phyloP scores from a whole-genome alignment of 352 stramenopile species.

The Pythium utonaiense region DNA sequence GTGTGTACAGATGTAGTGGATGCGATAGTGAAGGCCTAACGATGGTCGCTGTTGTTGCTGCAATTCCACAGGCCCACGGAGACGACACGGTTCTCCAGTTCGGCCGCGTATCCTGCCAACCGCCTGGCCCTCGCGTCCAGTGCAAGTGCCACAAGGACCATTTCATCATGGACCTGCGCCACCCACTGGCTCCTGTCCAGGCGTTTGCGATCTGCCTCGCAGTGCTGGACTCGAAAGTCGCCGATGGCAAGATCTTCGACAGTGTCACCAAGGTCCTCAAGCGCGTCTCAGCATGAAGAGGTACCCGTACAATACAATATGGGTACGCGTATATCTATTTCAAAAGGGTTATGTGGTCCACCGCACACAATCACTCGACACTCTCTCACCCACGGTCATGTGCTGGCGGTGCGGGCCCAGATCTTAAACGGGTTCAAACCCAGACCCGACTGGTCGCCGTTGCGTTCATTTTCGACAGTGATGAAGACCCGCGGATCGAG shows the following conservation, averaged over 20 bases:
- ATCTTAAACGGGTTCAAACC: not conserved
- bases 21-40: not conserved
- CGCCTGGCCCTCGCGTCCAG: constrained; percentile 37
- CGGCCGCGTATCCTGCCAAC: constrained; percentile 57
- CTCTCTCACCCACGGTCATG: no score
- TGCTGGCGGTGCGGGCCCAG: no score
- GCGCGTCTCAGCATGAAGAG: constrained; percentile 2
- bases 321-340: not conserved
- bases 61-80: constrained; percentile 23
- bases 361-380: not conserved
- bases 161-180: constrained; percentile 94
- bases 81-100: constrained; percentile 56
- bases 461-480: no score
- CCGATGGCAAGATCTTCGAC: constrained; percentile 46
- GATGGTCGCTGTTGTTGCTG: not conserved
- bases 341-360: not conserved
- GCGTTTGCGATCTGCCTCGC: constrained; percentile 89
- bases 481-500: no score
- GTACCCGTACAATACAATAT: not conserved
- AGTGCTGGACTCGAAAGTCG: constrained; percentile 80
- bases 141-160: constrained; percentile 77
- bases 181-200: constrained; percentile 79
- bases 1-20: not conserved
- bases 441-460: no score
- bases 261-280: constrained; percentile 39